Base-by-base conservation (phyloP, 192 early-diverging fungal species). In the Pilaira anomala region DNA sequence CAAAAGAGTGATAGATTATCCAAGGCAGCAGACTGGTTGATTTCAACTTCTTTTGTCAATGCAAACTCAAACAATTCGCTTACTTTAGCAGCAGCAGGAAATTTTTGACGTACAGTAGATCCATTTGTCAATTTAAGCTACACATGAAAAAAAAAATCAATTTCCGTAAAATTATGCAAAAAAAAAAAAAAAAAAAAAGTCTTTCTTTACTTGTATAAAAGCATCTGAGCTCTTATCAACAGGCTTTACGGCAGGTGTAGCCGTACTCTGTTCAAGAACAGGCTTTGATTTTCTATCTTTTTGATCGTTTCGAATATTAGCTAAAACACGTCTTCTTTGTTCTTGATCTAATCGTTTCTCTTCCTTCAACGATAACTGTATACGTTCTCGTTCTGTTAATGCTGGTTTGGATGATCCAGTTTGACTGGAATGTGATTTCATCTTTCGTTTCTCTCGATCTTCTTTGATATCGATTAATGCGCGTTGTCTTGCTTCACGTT, bases 51-150 rank as follows among this genome's bases (percentile, higher is more conserved):
- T 48, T 65, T 40, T n/a, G 42, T 14, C 18, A 28, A 6, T 9
- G 55, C 53, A 65, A 65, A 56, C 14, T 54, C 19, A n/a, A 42
- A 40, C 28, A 65, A 24, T 16, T 54, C 33, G 7, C 11, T 40
- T 5, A 65, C 7, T 24, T n/a, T 19, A 21, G 51, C 19, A 18
- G 6, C 16, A 29, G 52, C 22, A 41, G 51, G 24, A 45, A 56
- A 65, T 45, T 28, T 22, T 18, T 65, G 52, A 24, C 49, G 63
- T 30, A 56, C 26, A 8, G 53, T 29, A 18, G 36, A 26, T 19
- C 63, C 53, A 56, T 65, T 39, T 22, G 41, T 46, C 5, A 45
- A 19, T 36, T 55, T 55, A 39, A 65, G 55, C 63, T 65, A 40
- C 18, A 39, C 3, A 24, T 21, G 14, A 29, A n/a, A 55, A 18